phyloP scores from a whole-genome alignment of 805 yeast species.

The Wickerhamomyces bisporus region DNA sequence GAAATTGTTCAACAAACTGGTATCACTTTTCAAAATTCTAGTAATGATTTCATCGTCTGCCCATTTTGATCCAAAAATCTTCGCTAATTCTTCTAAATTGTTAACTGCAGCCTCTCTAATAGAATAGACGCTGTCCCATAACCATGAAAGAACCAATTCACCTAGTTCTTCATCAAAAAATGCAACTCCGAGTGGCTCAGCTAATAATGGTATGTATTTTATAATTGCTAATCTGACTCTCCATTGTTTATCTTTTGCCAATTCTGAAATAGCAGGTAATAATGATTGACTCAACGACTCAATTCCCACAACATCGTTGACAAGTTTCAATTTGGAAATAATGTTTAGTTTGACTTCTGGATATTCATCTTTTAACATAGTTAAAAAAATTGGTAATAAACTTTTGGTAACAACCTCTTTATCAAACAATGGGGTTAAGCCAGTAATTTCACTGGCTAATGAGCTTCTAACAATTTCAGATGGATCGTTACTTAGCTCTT shows the following conservation, averaged over 20 bases:
- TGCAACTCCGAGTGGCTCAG: constrained; percentile 88
- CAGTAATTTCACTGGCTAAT: constrained; percentile 81
- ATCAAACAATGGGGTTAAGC: constrained; percentile 79
- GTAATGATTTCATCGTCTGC: constrained; percentile 79
- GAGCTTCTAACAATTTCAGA: constrained; percentile 93
- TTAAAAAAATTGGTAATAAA: constrained; percentile 80
- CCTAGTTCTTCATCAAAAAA: constrained; percentile 91
- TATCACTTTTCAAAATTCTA: constrained; percentile 52
- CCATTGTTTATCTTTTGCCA: constrained; percentile 97
- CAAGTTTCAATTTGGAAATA: constrained; percentile 85
- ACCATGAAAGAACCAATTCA: constrained; percentile 91
- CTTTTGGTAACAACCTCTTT: constrained; percentile 78
- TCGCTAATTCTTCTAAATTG: constrained; percentile 73
- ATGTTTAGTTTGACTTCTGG: constrained; percentile 95
- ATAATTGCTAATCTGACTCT: constrained; percentile 95
- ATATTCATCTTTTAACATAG: constrained; percentile 93
- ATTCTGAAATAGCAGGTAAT: constrained; percentile 91
- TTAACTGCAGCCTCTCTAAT: constrained; percentile 94
- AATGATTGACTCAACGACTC: constrained; percentile 79
- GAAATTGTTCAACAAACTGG: constrained; percentile 51
- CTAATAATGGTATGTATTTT: constrained; percentile 91
- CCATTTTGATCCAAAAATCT: constrained; percentile 92
- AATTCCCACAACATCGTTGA: constrained; percentile 92
- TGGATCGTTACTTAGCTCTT: constrained; percentile 80
- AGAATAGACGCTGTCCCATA: constrained; percentile 96